A percentile compares a stretch with the other conserved stretches of the same genome.
These are phyloP conservation scores for Lachnellula occidentalis DNA, from an alignment of 2,329 filamentous ascomycete genomes.

Conservation along the genomic window DNA sequence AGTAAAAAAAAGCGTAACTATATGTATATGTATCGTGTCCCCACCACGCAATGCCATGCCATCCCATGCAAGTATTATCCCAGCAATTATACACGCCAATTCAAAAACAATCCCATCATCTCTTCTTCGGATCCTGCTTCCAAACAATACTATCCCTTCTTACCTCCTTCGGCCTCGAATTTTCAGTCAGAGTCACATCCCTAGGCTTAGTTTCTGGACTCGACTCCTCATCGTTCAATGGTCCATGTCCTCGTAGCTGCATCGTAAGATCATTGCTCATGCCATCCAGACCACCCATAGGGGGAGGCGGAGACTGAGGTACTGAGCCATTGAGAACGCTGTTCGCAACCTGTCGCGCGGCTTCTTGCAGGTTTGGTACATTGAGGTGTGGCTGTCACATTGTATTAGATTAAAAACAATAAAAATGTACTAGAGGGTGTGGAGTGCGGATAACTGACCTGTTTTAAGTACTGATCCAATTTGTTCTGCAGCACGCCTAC, in stretches of 20 bases:
- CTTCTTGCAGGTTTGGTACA: slow-evolving; percentile 22
- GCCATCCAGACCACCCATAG: background rate
- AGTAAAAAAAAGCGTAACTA: too few relatives aligned
- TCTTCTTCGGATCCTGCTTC: too few relatives aligned
- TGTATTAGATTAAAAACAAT: background rate
- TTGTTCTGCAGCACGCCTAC: slow-evolving; percentile 82
- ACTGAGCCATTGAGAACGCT: slow-evolving; percentile 13
- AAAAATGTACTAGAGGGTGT: background rate
- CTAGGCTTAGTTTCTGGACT: too few relatives aligned
- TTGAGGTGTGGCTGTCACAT: slow-evolving; percentile 16
- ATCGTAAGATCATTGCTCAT: background rate
- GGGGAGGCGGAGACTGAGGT: background rate
- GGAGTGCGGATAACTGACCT: slow-evolving; percentile 16
- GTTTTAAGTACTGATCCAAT: slow-evolving; percentile 59
- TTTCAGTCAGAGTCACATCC: too few relatives aligned
- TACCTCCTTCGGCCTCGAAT: too few relatives aligned
- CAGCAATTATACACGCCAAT: too few relatives aligned
- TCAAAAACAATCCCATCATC: too few relatives aligned
- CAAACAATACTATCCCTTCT: too few relatives aligned
- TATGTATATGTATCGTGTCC: too few relatives aligned
- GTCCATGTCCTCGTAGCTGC: background rate
- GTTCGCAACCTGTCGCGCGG: slow-evolving; percentile 21
- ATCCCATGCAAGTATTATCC: too few relatives aligned
- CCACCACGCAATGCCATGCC: too few relatives aligned
- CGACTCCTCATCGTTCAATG: background rate